phyloP scores from a whole-genome alignment of 805 yeast genomes.

The Teunomyces panamensis region DNA sequence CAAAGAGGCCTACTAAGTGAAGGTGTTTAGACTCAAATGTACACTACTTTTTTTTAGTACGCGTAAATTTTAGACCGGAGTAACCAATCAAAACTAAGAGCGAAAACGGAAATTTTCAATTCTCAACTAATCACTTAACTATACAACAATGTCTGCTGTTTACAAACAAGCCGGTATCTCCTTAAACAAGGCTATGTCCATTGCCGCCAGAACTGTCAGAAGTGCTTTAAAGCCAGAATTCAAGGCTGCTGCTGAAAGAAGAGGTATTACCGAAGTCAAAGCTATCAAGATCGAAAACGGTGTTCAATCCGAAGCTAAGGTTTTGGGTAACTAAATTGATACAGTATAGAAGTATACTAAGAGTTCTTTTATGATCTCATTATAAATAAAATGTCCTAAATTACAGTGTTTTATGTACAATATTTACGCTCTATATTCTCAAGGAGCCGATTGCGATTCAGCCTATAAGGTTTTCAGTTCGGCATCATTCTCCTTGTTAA shows the following conservation, averaged over 20 bases:
- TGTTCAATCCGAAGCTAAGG: slow-evolving; percentile 39
- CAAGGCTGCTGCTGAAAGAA: slow-evolving; percentile 68
- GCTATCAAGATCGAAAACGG: slow-evolving; percentile 74
- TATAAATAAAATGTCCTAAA: slow-evolving; percentile 2
- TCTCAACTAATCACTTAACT: not conserved
- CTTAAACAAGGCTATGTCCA: slow-evolving; percentile 84
- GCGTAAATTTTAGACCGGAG: not conserved
- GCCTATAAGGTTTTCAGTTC: not conserved
- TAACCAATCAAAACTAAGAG: slow-evolving; percentile 2
- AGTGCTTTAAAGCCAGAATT: slow-evolving; percentile 82
- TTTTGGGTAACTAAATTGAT: slow-evolving; percentile 27
- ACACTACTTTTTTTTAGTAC: slow-evolving; percentile 1
- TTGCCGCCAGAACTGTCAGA: slow-evolving; percentile 88
- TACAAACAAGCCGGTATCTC: slow-evolving; percentile 49
- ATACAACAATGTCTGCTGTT: slow-evolving; percentile 35
- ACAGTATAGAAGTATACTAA: not conserved
- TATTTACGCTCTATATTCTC: slow-evolving; percentile 1
- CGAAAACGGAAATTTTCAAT: slow-evolving; percentile 7
- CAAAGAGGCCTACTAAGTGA: slow-evolving; percentile 35
- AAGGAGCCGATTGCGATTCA: not conserved
- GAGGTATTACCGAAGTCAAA: slow-evolving; percentile 72
- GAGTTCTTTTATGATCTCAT: not conserved
- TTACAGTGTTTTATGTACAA: slow-evolving; percentile 2
- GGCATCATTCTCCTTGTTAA: slow-evolving; percentile 14
- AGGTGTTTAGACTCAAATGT: slow-evolving; percentile 1